Percentiles rank a stretch among this genome's conserved stretches.
These are phyloP conservation scores for Suillus ampliporus DNA, from an alignment of 768 basidiomycete species.

Conservation along the genomic window DNA sequence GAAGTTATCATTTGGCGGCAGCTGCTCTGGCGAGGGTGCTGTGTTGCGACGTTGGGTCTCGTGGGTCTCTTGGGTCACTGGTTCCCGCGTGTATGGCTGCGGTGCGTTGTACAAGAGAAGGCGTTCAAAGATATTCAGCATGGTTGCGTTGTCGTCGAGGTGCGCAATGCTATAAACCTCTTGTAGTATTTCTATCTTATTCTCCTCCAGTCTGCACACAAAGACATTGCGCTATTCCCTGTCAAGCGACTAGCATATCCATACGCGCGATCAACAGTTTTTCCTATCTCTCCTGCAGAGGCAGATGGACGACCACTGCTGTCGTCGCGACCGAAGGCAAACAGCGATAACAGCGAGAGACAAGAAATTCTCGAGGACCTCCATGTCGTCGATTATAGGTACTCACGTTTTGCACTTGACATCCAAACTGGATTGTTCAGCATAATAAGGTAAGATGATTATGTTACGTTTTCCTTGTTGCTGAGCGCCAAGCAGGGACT, in stretches of 20 bases:
- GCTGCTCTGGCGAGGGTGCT: slow-evolving; percentile 73
- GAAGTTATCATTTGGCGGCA: slow-evolving; percentile 67
- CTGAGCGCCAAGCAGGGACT: slow-evolving; percentile 62
- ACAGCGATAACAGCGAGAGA: slow-evolving; percentile 36
- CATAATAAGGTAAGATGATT: slow-evolving; percentile 69
- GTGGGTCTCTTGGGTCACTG: slow-evolving; percentile 88
- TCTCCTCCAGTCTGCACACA: slow-evolving; percentile 72
- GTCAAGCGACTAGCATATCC: slow-evolving; percentile 73
- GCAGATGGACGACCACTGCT: slow-evolving; percentile 32
- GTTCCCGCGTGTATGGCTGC: slow-evolving; percentile 92
- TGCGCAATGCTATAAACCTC: slow-evolving; percentile 42
- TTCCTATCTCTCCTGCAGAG: slow-evolving; percentile 49
- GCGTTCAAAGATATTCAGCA: slow-evolving; percentile 74
- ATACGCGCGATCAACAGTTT: slow-evolving; percentile 81
- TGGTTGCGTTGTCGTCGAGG: slow-evolving; percentile 91
- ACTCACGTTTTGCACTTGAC: slow-evolving; percentile 89
- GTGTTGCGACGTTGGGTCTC: slow-evolving; percentile 70
- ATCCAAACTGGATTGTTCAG: slow-evolving; percentile 80
- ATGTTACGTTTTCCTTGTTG: slow-evolving; percentile 1
- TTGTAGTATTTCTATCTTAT: background rate
- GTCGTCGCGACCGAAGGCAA: slow-evolving; percentile 35
- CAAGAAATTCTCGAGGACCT: slow-evolving; percentile 54
- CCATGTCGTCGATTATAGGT: slow-evolving; percentile 86
- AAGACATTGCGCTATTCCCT: slow-evolving; percentile 80
- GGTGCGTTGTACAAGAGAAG: slow-evolving; percentile 82